phyloP scores from a whole-genome alignment of 78 protist species.

The Carpediemonas membranifera region DNA sequence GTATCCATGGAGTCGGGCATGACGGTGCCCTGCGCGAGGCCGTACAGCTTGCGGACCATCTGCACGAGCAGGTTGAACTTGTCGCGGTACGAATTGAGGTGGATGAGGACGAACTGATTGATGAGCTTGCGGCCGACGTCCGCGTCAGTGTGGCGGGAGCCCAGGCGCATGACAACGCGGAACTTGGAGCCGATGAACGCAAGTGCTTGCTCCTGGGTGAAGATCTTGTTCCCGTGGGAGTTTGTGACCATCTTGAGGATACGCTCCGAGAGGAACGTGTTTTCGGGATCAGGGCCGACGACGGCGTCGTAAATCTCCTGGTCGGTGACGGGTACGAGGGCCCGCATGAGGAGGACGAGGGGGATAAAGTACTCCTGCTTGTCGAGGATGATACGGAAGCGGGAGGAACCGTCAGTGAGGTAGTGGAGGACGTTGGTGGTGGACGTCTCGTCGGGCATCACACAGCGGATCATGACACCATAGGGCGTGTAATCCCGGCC shows the following conservation, averaged over 20 bases:
- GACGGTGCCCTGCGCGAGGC: conserved; percentile 36
- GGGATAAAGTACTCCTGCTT: conserved; percentile 71
- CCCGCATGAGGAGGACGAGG: conserved; percentile 45
- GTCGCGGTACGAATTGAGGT: conserved; percentile 46
- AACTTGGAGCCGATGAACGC: conserved; percentile 51
- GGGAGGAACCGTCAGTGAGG: conserved; percentile 51
- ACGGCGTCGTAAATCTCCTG: conserved; percentile 53
- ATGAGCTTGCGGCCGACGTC: conserved; percentile 49
- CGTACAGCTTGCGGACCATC: conserved; percentile 65
- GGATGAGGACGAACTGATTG: conserved; percentile 49
- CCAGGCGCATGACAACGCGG: not conserved
- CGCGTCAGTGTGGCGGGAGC: conserved; percentile 5
- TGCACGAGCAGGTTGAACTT: conserved; percentile 58
- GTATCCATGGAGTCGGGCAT: conserved; percentile 38
- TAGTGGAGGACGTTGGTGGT: conserved; percentile 67
- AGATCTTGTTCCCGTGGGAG: conserved; percentile 8
- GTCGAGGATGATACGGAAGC: conserved; percentile 44
- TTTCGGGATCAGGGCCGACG: conserved; percentile 20
- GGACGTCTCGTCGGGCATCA: conserved; percentile 46
- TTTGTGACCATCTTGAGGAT: conserved; percentile 53
- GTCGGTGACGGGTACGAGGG: conserved; percentile 50
- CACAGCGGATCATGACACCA: not conserved
- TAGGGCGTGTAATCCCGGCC: not conserved
- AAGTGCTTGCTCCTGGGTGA: conserved; percentile 33
- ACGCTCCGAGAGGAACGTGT: conserved; percentile 50